Evolutionary conservation across 352 stramenopile genomes (phyloP).

Genomic region (Phytophthora constricta): DNA sequence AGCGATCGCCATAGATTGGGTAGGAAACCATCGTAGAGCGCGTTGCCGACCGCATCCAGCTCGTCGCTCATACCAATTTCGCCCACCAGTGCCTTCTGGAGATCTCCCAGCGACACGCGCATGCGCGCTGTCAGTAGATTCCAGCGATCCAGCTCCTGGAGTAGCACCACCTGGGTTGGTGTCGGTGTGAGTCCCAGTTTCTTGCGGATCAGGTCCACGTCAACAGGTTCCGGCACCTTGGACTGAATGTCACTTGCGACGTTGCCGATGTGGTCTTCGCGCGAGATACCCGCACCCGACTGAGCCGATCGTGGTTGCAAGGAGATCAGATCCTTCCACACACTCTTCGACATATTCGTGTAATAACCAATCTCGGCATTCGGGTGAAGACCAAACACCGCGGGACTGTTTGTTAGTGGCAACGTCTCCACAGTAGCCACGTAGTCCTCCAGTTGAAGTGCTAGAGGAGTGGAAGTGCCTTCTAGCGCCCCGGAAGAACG

Average conservation of each 20-base stretch:
- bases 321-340: conserved; percentile 94
- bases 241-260: conserved; percentile 91
- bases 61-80: conserved; percentile 98
- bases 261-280: conserved; percentile 93
- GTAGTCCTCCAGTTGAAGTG: conserved; percentile 79
- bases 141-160: conserved; percentile 96
- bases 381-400: conserved; percentile 95
- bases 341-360: conserved; percentile 94
- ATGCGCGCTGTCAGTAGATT: conserved; percentile 92
- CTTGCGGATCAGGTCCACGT: conserved; percentile 91
- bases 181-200: conserved; percentile 72
- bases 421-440: conserved; percentile 87
- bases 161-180: conserved; percentile 92
- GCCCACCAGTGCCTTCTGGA: conserved; percentile 93
- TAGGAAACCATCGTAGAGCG: conserved; percentile 94
- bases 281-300: conserved; percentile 78
- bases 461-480: conserved; percentile 8
- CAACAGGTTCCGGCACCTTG: conserved; percentile 90
- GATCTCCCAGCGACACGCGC: conserved; percentile 82
- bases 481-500: conserved; percentile 61
- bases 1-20: conserved; percentile 91
- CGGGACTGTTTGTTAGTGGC: conserved; percentile 93
- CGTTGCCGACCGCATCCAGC: conserved; percentile 92
- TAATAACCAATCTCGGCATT: conserved; percentile 98
- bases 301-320: conserved; percentile 90